A percentile compares a stretch with the other conserved stretches of the same genome.
These are phyloP conservation scores for Eremothecium cymbalariae DNA, from an alignment of 1,139 yeast genomes.

Conservation along the genomic window DNA sequence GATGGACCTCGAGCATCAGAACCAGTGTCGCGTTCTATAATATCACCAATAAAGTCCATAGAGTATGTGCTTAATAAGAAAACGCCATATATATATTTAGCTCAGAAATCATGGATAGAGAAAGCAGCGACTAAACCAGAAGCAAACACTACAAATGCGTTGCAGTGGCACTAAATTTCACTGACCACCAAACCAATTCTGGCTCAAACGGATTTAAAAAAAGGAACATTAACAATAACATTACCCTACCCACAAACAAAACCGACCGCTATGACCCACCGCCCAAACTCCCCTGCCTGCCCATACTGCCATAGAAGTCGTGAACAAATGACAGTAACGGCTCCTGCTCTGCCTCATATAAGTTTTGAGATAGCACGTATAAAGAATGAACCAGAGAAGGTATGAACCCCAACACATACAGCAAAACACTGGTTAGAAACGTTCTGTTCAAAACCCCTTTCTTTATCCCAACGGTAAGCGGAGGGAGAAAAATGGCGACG, in stretches of 20 bases:
- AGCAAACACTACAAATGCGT: too few species aligned
- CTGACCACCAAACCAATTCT: too few species aligned
- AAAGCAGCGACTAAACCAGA: too few species aligned
- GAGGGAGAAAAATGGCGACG: conserved; percentile 75
- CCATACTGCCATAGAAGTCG: conserved; percentile 7
- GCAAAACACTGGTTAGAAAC: conserved; percentile 59
- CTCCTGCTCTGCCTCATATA: conserved; percentile 19
- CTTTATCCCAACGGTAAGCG: conserved; percentile 71
- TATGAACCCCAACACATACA: conserved; percentile 68
- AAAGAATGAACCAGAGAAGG: conserved; percentile 70
- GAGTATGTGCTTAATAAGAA: too few species aligned
- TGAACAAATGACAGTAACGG: too few species aligned
- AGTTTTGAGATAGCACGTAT: conserved; percentile 36
- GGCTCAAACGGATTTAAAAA: too few species aligned
- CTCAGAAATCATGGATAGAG: too few species aligned
- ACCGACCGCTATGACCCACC: not conserved
- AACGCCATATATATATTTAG: too few species aligned
- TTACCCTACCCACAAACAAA: not conserved
- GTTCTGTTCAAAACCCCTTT: conserved; percentile 54
- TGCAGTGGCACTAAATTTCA: too few species aligned
- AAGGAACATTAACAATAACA: not conserved
- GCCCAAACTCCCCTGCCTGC: conserved; percentile 14
- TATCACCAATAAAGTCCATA: conserved; percentile 71
- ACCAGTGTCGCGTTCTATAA: conserved; percentile 55
- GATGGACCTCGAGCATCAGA: conserved; percentile 31